Conservation (phyloP, 352 stramenopile genomes). For the Phytophthora vignae region DNA sequence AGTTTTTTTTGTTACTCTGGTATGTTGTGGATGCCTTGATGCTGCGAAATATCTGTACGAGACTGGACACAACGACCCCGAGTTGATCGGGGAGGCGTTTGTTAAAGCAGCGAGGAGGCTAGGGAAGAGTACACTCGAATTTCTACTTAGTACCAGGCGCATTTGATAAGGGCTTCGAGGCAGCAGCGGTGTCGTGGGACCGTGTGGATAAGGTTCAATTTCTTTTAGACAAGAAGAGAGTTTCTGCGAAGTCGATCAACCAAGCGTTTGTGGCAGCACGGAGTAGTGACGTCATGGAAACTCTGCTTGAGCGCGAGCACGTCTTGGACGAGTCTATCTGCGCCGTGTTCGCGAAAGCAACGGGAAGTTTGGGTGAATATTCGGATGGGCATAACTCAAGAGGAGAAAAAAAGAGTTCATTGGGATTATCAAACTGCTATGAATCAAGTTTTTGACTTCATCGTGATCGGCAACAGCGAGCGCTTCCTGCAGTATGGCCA, state of each 20-base stretch:
- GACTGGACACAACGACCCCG: background rate
- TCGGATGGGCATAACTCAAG: too few species aligned
- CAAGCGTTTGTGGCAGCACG: too few species aligned
- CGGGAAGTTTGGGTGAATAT: too few species aligned
- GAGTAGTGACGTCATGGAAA: too few species aligned
- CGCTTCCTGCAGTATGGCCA: background rate
- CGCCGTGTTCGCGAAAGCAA: too few species aligned
- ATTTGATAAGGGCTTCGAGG: background rate
- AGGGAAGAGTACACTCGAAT: background rate
- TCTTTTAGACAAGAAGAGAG: background rate
- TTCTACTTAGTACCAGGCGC: background rate
- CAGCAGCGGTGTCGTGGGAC: background rate
- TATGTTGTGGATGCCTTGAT: background rate
- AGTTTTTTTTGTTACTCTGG: background rate
- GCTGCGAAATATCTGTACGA: background rate
- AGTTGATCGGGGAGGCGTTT: background rate
- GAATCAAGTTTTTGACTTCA: background rate
- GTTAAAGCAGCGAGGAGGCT: background rate
- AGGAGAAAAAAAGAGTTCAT: background rate
- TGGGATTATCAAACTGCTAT: background rate
- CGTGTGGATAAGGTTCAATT: conserved; percentile 7
- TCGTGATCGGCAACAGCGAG: background rate
- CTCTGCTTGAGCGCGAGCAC: too few species aligned
- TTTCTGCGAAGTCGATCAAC: conserved; percentile 19
- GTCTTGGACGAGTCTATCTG: too few species aligned